Evolutionary conservation across 345 rosid species (phyloP).

Genomic region (Theobroma cacao): DNA sequence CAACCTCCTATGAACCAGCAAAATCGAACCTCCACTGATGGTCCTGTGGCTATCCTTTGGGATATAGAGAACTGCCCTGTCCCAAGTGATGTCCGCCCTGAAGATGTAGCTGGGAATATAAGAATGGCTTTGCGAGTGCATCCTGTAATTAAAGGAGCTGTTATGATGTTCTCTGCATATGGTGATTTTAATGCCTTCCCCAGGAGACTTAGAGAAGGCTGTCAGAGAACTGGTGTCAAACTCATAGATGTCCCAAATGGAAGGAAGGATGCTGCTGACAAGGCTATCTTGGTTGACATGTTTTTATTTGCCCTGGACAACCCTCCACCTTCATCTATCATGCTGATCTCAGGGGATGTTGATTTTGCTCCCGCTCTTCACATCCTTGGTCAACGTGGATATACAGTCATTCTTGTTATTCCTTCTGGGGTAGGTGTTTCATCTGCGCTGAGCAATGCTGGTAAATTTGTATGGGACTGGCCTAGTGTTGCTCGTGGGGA

Average conservation of each 20-base stretch:
- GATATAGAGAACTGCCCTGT: conserved; percentile 95
- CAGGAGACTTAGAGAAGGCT: conserved; percentile 90
- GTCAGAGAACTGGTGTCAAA: conserved; percentile 95
- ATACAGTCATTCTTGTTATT: conserved; percentile 78
- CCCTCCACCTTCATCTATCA: conserved; percentile 78
- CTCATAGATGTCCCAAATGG: conserved; percentile 96
- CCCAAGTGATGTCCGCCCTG: conserved; percentile 88
- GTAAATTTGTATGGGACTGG: conserved; percentile 98
- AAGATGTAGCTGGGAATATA: conserved; percentile 88
- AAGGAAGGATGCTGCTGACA: conserved; percentile 96
- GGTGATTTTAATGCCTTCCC: conserved; percentile 97
- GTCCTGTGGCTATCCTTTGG: conserved; percentile 90
- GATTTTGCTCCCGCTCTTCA: conserved; percentile 97
- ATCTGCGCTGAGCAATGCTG: conserved; percentile 84
- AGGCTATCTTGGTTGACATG: conserved; percentile 95
- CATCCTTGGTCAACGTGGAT: conserved; percentile 91
- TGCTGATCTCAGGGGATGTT: conserved; percentile 94
- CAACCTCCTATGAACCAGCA: conserved; percentile 35
- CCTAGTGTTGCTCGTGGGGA: conserved; percentile 91
- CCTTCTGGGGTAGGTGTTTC: conserved; percentile 86
- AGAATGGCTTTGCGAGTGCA: conserved; percentile 89
- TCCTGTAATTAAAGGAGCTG: conserved; percentile 76
- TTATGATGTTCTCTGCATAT: conserved; percentile 78
- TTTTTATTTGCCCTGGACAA: conserved; percentile 92
- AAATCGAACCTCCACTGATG: conserved; percentile 39